Conservation (phyloP, 768 basidiomycete genomes). For the Phaeolepiota aurea region DNA sequence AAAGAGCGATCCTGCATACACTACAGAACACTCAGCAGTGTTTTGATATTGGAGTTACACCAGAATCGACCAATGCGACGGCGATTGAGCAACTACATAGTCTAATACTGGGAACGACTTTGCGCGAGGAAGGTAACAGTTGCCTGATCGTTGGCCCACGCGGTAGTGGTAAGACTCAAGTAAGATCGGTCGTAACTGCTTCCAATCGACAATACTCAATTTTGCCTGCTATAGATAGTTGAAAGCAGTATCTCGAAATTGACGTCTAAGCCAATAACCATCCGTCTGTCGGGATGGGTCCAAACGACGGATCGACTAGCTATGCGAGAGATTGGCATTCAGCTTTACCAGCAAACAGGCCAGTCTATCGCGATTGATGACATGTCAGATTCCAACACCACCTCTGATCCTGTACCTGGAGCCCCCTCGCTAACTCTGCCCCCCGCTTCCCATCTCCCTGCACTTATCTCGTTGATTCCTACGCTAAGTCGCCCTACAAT, state of each 20-base stretch:
- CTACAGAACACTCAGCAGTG: constrained; percentile 21
- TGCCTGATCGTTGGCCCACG: constrained; percentile 81
- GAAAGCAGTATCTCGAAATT: constrained; percentile 45
- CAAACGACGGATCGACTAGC: constrained; percentile 85
- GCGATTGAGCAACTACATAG: constrained; percentile 52
- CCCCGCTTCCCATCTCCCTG: constrained; percentile 62
- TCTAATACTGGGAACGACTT: constrained; percentile 65
- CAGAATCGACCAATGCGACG: constrained; percentile 36
- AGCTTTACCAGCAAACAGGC: constrained; percentile 75
- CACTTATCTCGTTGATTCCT: constrained; percentile 68
- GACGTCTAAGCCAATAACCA: constrained; percentile 49
- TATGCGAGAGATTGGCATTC: constrained; percentile 86
- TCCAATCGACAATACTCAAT: not conserved
- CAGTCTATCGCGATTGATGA: constrained; percentile 32
- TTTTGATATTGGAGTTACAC: constrained; percentile 15
- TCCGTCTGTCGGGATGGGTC: constrained; percentile 79
- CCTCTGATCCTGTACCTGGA: constrained; percentile 13
- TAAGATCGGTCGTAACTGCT: constrained; percentile 33
- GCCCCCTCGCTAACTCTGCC: constrained; percentile 33
- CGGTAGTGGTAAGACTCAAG: constrained; percentile 81
- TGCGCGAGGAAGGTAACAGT: constrained; percentile 87
- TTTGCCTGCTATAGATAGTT: constrained; percentile 43
- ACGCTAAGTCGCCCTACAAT: constrained; percentile 75
- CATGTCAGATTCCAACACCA: constrained; percentile 38
- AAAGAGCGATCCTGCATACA: constrained; percentile 41